Base-by-base conservation (phyloP, 1,284 basidiomycete genomes). In the Coniophora puteana region DNA sequence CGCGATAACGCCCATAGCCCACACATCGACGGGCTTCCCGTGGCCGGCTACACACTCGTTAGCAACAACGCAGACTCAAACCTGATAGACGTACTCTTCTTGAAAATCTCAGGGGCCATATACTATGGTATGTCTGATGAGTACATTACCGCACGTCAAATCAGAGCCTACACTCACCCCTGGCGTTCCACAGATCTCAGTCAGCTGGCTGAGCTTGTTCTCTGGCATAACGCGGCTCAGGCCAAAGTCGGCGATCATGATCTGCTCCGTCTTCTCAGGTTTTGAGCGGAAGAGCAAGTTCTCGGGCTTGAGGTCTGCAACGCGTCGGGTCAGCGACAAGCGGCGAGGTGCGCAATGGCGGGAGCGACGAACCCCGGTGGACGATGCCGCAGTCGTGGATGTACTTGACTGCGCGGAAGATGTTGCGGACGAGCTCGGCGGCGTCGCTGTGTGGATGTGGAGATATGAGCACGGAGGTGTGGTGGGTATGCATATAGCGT, bases 91-190 rank as follows among this genome's bases (percentile, higher is more conserved):
- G 35, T 48, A 89, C 87, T 80, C 67, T 95, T 95, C 62, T 87
- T 87, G 76, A 99, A 99, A 53, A 99, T 97, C 65, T 97, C 95
- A 0, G 95, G 94, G 0, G 95, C 93, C 95, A 98, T 98, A 66
- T 99, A 98, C 76, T 85, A 47, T 21, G 31, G 23, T 14, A 37
- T 34, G 14, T 62, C 40, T 56, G 43, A n/a, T 17, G 16, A 23
- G 11, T 14, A 25, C 22, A 12, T 11, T 10, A 8, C 17, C n/a
- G 10, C 33, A 32, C 6, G 16, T 3, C 2, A 4, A 12, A 16
- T 24, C 31, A 33, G 17, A 30, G 38, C 40, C 40, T 5, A 21
- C 16, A 66, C 77, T 61, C 56, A 80, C 76, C 17, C 85, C 89
- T 8, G 89, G 89, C 1, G 90, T 93, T 8, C 95, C 95, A 54